Base-by-base conservation (phyloP, 768 basidiomycete species). In the Naganishia vaughanmartiniae region DNA sequence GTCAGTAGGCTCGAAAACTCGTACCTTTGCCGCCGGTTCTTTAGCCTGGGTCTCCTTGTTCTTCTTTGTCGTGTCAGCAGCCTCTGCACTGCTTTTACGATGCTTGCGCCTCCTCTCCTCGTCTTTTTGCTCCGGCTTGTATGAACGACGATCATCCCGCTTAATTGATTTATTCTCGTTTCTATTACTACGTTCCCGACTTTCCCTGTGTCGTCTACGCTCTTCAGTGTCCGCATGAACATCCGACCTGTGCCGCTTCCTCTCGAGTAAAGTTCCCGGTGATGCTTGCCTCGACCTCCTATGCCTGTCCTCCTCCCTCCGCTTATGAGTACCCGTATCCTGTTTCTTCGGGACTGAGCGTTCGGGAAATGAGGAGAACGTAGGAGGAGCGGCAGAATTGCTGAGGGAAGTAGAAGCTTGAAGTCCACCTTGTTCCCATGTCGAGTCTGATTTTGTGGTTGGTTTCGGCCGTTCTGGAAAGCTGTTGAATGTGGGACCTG, bases 321-420 rank as follows among this genome's bases (percentile, higher is more conserved):
- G 33, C 26, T 21, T 15, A 1, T 66, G 30, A 11, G 11, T 24
- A 15, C 42, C 33, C 9, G 4, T 4, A 26, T 46, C 54, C 19
- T 57, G n/a, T 12, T 30, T 26, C 11, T 45, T 69, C 15, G 67
- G 28, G 0, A 26, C 11, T 0, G 42, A 15, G 42, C 70, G 36
- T 15, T 57, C 60, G 26, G 70, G 70, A 53, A 71, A 71, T 4
- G 63, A 66, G 31, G 54, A 57, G 56, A 71, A 71, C 17, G 24
- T 15, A 12, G 70, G 70, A 24, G 48, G 45, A 9, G 24, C 24
- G 24, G 21, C 48, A 2, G 48, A 51, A 24, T 12, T 51, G 48
- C n/a, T 24, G 48, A n/a, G 21, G 24, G 48, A 51, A 6, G 48
- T 24, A 7, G 48, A 51, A 24, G 48, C 48, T 24, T 51, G 48